phyloP scores from a whole-genome alignment of 73 alveolate species.

The Tetrahymena thermophila region DNA sequence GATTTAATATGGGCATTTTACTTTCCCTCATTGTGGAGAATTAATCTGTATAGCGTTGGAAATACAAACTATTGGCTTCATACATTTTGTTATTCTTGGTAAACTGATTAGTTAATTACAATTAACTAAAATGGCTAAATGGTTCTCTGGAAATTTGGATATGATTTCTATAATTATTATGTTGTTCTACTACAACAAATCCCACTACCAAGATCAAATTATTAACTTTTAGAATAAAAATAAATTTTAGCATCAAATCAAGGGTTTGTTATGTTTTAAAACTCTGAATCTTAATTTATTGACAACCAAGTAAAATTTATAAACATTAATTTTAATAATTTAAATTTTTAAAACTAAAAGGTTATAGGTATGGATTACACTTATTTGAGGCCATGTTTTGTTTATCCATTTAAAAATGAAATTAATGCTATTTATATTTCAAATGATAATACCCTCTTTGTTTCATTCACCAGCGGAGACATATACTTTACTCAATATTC shows the following conservation, averaged over 20 bases:
- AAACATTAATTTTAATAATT: no score
- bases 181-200: background rate
- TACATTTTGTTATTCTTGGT: background rate
- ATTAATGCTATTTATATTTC: background rate
- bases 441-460: background rate
- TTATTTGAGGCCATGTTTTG: background rate
- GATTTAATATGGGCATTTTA: background rate
- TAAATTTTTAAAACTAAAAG: background rate
- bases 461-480: background rate
- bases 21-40: background rate
- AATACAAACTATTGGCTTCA: background rate
- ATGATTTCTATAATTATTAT: no score
- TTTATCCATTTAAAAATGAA: background rate
- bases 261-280: background rate
- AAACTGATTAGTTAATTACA: background rate
- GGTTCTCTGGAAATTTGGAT: background rate
- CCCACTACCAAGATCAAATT: background rate
- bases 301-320: background rate
- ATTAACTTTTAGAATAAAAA: background rate
- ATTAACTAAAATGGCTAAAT: background rate
- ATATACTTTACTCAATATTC: background rate
- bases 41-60: background rate
- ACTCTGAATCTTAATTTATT: background rate
- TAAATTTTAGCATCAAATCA: background rate
- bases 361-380: background rate